These are phyloP conservation scores for Grosmannia huntii DNA, from an alignment of 2,329 filamentous ascomycete genomes.

Conservation along the genomic window DNA sequence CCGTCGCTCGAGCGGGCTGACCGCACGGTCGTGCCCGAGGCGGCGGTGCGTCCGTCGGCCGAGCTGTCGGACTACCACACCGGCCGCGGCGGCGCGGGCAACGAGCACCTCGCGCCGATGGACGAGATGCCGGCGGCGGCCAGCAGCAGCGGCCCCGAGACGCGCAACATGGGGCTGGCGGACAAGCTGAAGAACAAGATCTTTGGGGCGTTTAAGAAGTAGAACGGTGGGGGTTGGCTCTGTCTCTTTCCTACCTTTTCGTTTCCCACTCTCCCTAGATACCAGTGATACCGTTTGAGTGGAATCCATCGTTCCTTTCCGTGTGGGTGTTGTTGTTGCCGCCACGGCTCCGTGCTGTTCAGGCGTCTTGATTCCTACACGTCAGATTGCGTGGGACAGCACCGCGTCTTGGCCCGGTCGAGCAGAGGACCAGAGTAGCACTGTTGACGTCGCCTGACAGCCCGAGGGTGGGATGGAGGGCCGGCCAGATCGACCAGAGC, in stretches of 20 bases:
- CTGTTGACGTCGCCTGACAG: too few relatives aligned
- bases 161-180: conserved; percentile 30
- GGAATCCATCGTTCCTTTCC: too few relatives aligned
- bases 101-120: conserved; percentile 28
- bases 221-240: not conserved
- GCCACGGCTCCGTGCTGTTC: too few relatives aligned
- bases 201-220: conserved; percentile 36
- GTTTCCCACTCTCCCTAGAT: not conserved
- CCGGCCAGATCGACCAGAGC: too few relatives aligned
- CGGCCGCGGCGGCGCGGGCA: conserved; percentile 48
- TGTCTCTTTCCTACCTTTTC: not conserved
- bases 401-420: too few relatives aligned
- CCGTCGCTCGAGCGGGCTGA: conserved; percentile 30
- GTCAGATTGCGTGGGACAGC: too few relatives aligned
- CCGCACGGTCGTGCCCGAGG: conserved; percentile 38
- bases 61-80: conserved; percentile 41
- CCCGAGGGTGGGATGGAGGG: too few relatives aligned
- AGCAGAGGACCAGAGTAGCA: too few relatives aligned
- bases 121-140: conserved; percentile 16
- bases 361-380: too few relatives aligned
- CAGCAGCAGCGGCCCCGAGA: not conserved
- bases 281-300: not conserved
- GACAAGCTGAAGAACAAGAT: conserved; percentile 47
- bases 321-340: not conserved
- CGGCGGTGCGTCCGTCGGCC: conserved; percentile 33